Evolutionary conservation across 257 asterid species (phyloP), one percentile per base, ranked within the genome.

Genomic region (Leptodermis oblonga): DNA sequence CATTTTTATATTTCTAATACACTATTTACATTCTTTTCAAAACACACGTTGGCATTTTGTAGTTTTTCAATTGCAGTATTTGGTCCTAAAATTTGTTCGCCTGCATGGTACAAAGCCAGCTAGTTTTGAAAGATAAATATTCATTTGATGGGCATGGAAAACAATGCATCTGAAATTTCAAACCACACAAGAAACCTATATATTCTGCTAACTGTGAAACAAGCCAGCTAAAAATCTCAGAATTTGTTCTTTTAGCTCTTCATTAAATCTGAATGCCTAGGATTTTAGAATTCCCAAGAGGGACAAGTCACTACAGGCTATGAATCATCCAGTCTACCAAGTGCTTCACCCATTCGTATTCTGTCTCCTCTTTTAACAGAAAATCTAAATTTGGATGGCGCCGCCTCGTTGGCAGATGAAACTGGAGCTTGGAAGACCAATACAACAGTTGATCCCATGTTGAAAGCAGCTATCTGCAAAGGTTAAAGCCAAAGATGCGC

Each of bases 401-500:
- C 8, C 53, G 74, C 67, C 59, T 76, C 68, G 52, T 61, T 76
- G 37, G 64, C 60, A 42, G 78, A 45, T 30, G 88, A 76, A 45
- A 68, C 78, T 2, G 95, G 97, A 68, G 97, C 97, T 86, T 90
- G 96, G 80, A 93, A 93, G 48, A 93, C 86, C n/a, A 93, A 72
- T 75, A 93, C 96, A 74, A 90, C 99, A 0, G 99, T 93, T 17
- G 99, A 93, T 65, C 99, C 99, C 97, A 93, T 87, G 75, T 88
- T 93, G 84, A 93, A 93, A 67, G 95, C 95, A 55, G 84, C 99
- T 54, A 93, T 74, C 99, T 90, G 88, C 78, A 80, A 64, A 28
- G 36, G 34, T 73, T 37, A 69, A 59, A 67, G 67, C 68, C 23
- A 37, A 7, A 62, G 48, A n/a, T n/a, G 37, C 66, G 56, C 41